Percentiles rank a stretch among this genome's conserved stretches.
Evolutionary conservation across 352 stramenopile species (phyloP).

Genomic region (Phytopythium kandeliae): DNA sequence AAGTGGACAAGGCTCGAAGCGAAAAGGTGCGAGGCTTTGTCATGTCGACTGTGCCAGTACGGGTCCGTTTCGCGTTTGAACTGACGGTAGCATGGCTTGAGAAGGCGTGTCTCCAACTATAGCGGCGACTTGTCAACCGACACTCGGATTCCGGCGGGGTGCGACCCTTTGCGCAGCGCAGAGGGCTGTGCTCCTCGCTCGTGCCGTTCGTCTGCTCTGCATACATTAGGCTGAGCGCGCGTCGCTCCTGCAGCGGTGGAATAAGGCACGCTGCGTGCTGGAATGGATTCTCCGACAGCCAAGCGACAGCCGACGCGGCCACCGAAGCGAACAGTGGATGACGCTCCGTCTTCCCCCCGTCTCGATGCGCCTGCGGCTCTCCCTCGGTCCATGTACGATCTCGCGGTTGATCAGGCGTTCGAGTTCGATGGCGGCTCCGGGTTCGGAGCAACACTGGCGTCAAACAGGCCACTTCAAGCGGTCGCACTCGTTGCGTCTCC

Average conservation of each 20-base stretch:
- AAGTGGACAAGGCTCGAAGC: no score
- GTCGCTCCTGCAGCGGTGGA: neutral
- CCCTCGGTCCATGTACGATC: slow-evolving; percentile 30
- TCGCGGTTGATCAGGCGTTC: slow-evolving; percentile 54
- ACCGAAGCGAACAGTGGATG: neutral
- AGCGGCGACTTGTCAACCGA: slow-evolving; percentile 1
- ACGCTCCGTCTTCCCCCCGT: neutral
- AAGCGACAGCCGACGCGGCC: slow-evolving; percentile 5
- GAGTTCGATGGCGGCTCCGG: slow-evolving; percentile 66
- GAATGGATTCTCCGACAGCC: slow-evolving; percentile 1
- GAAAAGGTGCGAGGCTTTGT: no score
- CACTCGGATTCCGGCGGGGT: neutral
- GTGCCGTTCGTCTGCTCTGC: neutral
- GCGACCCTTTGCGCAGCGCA: neutral
- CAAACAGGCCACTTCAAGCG: slow-evolving; percentile 49
- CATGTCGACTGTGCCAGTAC: neutral
- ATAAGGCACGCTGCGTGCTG: no score
- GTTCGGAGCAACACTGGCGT: slow-evolving; percentile 50
- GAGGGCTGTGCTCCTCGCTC: neutral
- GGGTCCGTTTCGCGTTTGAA: neutral
- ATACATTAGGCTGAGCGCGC: neutral
- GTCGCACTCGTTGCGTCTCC: slow-evolving; percentile 10
- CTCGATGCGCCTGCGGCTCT: neutral
- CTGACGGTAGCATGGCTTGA: no score
- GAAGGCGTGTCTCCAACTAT: no score